phyloP scores from a whole-genome alignment of 345 rosid genomes.

The Orychophragmus violaceus region DNA sequence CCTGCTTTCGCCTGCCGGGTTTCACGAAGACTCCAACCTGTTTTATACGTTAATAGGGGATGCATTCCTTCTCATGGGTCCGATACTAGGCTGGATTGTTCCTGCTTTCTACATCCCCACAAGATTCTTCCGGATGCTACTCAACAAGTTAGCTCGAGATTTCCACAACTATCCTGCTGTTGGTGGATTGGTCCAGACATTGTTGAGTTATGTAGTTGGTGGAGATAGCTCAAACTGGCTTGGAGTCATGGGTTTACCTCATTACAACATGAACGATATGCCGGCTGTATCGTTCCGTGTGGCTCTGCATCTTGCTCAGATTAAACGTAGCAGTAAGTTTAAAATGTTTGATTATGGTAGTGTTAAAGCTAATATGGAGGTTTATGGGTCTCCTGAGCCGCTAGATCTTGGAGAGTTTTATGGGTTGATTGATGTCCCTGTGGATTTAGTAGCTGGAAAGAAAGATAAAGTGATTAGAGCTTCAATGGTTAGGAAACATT shows the following conservation, averaged over 20 bases:
- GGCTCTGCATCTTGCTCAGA: slow-evolving; percentile 80
- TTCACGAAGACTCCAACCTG: slow-evolving; percentile 66
- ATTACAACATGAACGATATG: slow-evolving; percentile 98
- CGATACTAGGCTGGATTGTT: slow-evolving; percentile 40
- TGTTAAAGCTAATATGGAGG: slow-evolving; percentile 49
- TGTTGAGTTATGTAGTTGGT: slow-evolving; percentile 67
- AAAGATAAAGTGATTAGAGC: slow-evolving; percentile 72
- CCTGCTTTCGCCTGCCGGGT: slow-evolving; percentile 87
- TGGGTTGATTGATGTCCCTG: slow-evolving; percentile 58
- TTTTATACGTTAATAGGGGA: slow-evolving; percentile 50
- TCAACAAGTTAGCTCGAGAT: slow-evolving; percentile 91
- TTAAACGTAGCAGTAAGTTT: slow-evolving; percentile 60
- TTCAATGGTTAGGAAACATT: slow-evolving; percentile 77
- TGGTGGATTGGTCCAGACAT: slow-evolving; percentile 89
- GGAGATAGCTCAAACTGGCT: slow-evolving; percentile 98
- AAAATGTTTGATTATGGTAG: slow-evolving; percentile 83
- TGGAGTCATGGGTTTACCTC: slow-evolving; percentile 83
- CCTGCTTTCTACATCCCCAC: slow-evolving; percentile 95
- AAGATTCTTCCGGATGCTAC: slow-evolving; percentile 80
- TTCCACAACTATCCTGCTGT: slow-evolving; percentile 90
- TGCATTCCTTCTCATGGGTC: slow-evolving; percentile 42
- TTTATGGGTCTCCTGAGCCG: slow-evolving; percentile 72
- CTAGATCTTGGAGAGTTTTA: slow-evolving; percentile 75
- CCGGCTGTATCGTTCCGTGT: slow-evolving; percentile 74
- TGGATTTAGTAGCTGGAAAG: slow-evolving; percentile 76